These are phyloP conservation scores for Circinella umbellata DNA, from an alignment of 371 early-diverging fungal genomes.

Conservation along the genomic window DNA sequence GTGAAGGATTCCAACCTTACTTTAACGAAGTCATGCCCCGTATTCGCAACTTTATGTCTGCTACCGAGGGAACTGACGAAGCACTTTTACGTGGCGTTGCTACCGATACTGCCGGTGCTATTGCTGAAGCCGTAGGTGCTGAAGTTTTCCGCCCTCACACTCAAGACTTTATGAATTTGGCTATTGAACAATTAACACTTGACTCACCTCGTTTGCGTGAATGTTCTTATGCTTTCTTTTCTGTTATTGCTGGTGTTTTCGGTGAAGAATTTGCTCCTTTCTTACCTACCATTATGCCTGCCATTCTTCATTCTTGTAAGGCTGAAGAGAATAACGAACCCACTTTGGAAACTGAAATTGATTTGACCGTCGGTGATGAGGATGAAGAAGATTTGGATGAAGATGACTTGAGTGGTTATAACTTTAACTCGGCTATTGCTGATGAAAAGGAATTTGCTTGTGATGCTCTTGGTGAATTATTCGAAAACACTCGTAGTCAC, in stretches of 20 bases:
- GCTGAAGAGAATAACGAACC: slow-evolving; percentile 67
- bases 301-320: slow-evolving; percentile 76
- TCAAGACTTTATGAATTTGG: slow-evolving; percentile 72
- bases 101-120: slow-evolving; percentile 80
- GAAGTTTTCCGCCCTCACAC: slow-evolving; percentile 79
- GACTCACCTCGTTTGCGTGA: slow-evolving; percentile 76
- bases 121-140: slow-evolving; percentile 85
- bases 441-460: slow-evolving; percentile 92
- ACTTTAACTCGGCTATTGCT: slow-evolving; percentile 78
- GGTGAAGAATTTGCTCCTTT: slow-evolving; percentile 78
- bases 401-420: slow-evolving; percentile 18
- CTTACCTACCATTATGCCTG: slow-evolving; percentile 73
- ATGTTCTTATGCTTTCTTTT: slow-evolving; percentile 84
- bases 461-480: slow-evolving; percentile 83
- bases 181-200: slow-evolving; percentile 76
- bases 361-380: slow-evolving; percentile 34
- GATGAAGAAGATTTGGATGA: slow-evolving; percentile 27
- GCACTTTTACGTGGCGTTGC: slow-evolving; percentile 81
- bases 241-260: slow-evolving; percentile 77
- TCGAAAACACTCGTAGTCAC: slow-evolving; percentile 69
- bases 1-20: slow-evolving; percentile 73
- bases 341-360: slow-evolving; percentile 50
- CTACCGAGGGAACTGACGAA: slow-evolving; percentile 63
- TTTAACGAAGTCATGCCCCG: slow-evolving; percentile 74
- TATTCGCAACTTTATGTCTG: slow-evolving; percentile 71